Evolutionary conservation across 2,329 filamentous ascomycete species (phyloP).

Genomic region (Cercospora sp.): DNA sequence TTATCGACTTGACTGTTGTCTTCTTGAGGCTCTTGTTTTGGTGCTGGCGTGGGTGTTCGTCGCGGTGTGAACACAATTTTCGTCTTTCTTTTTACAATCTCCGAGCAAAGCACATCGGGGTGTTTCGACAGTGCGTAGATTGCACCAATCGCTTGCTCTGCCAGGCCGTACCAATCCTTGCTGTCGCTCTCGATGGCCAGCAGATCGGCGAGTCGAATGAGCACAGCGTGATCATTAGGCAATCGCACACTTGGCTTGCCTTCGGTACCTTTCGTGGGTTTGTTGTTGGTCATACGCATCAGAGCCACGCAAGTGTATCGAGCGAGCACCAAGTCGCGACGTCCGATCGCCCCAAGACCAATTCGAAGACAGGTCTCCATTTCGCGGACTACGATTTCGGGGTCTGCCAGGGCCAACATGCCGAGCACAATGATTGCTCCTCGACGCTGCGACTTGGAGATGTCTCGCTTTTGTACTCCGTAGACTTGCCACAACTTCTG

Average conservation of each 20-base stretch:
- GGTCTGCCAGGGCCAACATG: slow-evolving; percentile 91
- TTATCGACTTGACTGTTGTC: slow-evolving; percentile 35
- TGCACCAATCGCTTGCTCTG: slow-evolving; percentile 92
- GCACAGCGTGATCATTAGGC: slow-evolving; percentile 86
- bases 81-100: slow-evolving; percentile 84
- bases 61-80: slow-evolving; percentile 72
- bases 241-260: slow-evolving; percentile 70
- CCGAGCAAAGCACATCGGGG: slow-evolving; percentile 88
- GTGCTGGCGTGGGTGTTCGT: slow-evolving; percentile 36
- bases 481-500: slow-evolving; percentile 98
- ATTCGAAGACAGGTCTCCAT: slow-evolving; percentile 93
- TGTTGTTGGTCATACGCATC: slow-evolving; percentile 81
- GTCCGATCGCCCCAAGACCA: slow-evolving; percentile 77
- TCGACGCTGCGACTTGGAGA: slow-evolving; percentile 84
- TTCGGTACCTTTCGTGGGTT: slow-evolving; percentile 71
- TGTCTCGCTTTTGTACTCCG: slow-evolving; percentile 87
- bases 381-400: slow-evolving; percentile 89
- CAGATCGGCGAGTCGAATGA: slow-evolving; percentile 77
- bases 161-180: slow-evolving; percentile 91
- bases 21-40: slow-evolving; percentile 30
- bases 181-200: slow-evolving; percentile 82
- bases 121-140: slow-evolving; percentile 94
- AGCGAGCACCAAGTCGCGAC: slow-evolving; percentile 80
- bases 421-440: slow-evolving; percentile 95
- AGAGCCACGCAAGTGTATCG: slow-evolving; percentile 95